These are phyloP conservation scores for Acacia concinna DNA, from an alignment of 331 rosid genomes.

Conservation along the genomic window DNA sequence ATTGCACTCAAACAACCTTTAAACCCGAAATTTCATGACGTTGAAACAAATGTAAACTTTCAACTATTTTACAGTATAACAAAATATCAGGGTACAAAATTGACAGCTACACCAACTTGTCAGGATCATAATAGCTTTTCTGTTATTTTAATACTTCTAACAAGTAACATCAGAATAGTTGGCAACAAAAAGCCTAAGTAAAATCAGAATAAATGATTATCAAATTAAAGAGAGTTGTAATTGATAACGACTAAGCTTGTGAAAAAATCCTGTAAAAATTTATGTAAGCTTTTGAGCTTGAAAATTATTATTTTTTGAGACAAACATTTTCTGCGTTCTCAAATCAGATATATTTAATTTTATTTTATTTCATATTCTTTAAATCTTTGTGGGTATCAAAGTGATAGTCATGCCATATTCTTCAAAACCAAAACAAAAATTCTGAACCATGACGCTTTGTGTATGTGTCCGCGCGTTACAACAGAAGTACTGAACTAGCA, in stretches of 20 bases:
- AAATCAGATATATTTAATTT: not conserved
- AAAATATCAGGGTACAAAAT: not conserved
- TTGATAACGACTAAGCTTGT: not conserved
- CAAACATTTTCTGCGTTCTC: not conserved
- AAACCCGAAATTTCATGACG: not conserved
- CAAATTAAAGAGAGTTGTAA: not conserved
- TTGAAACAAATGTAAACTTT: not conserved
- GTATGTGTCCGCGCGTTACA: not conserved
- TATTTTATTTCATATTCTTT: not conserved
- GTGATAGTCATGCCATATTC: not conserved
- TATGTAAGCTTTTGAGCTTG: not conserved
- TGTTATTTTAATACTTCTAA: not conserved
- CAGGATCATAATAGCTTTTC: not conserved
- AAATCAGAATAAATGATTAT: not conserved
- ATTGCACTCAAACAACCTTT: not conserved
- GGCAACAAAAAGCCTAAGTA: no score
- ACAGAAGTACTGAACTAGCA: conserved; percentile 15
- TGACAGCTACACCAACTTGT: not conserved
- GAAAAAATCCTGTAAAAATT: not conserved
- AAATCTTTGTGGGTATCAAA: not conserved
- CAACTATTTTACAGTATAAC: not conserved
- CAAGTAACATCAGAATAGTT: not conserved
- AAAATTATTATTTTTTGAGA: not conserved
- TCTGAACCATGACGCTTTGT: not conserved
- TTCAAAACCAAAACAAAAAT: not conserved